Conservation (phyloP, 129 eudicot genomes). For the Lonicera japonica region DNA sequence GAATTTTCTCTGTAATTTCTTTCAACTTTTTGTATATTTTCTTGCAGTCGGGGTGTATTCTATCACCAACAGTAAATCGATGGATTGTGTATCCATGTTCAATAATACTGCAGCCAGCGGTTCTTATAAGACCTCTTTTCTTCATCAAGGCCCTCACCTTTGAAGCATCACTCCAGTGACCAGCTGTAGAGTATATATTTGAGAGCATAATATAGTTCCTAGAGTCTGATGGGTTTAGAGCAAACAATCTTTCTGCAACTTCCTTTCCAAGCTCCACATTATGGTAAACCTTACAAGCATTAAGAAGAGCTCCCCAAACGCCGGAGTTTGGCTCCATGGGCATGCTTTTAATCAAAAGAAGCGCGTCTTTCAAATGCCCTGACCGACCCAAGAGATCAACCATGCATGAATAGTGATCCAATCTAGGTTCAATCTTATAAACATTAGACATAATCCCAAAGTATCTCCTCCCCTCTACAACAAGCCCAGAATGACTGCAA, state of each 20-base stretch:
- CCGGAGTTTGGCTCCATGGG: constrained; percentile 51
- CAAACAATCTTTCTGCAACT: constrained; percentile 31
- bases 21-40: constrained; percentile 25
- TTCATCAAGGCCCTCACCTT: constrained; percentile 39
- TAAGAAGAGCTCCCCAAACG: constrained; percentile 59
- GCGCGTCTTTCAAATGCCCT: constrained; percentile 35
- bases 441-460: constrained; percentile 31
- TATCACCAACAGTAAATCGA: constrained; percentile 37
- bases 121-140: constrained; percentile 19
- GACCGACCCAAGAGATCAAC: constrained; percentile 48
- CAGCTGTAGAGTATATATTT: constrained; percentile 39
- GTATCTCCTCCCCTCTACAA: constrained; percentile 34
- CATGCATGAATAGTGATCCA: constrained; percentile 59
- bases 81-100: constrained; percentile 31
- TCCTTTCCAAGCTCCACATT: constrained; percentile 43
- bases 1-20: constrained; percentile 23
- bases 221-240: constrained; percentile 32
- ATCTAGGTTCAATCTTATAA: constrained; percentile 31
- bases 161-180: constrained; percentile 44
- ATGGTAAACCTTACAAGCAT: constrained; percentile 40
- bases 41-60: constrained; percentile 24
- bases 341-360: constrained; percentile 31
- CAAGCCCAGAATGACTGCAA: constrained; percentile 55
- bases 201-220: constrained; percentile 50
- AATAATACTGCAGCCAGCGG: constrained; percentile 39